Evolutionary conservation across 1,284 basidiomycete genomes (phyloP).

Genomic region (Grifola frondosa): DNA sequence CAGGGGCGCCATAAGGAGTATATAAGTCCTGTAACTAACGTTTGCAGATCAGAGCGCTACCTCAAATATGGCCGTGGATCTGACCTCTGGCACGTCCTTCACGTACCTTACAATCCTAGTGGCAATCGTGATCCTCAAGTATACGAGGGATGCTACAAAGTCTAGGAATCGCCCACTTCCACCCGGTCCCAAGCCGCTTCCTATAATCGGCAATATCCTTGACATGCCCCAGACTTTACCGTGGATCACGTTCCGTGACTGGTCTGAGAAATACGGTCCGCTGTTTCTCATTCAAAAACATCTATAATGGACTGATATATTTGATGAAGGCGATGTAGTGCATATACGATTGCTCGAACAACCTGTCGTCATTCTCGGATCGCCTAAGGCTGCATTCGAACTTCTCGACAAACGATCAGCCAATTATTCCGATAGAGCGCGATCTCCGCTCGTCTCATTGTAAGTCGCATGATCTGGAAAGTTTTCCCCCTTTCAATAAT

Average conservation of each 20-base stretch:
- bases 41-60: no score
- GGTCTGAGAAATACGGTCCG: conserved; percentile 8
- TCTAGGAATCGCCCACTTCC: no score
- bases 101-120: no score
- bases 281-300: no score
- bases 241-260: conserved; percentile 9
- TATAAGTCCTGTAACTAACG: no score
- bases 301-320: no score
- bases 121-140: no score
- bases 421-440: conserved; percentile 3
- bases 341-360: background rate
- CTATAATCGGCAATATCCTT: conserved; percentile 6
- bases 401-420: conserved; percentile 11
- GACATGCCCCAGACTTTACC: conserved; percentile 5
- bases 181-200: conserved; percentile 7
- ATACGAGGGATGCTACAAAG: no score
- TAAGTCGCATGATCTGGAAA: background rate
- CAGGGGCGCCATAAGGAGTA: no score
- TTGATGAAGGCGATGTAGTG: conserved; percentile 8
- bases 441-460: conserved; percentile 1
- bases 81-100: no score
- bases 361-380: conserved; percentile 4
- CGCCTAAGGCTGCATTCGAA: background rate
- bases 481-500: background rate
- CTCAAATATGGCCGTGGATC: no score